A percentile compares a stretch with the other conserved stretches of the same genome.
Evolutionary conservation across 2,329 filamentous ascomycete genomes (phyloP).

Genomic region (Colletotrichum brevisporum): DNA sequence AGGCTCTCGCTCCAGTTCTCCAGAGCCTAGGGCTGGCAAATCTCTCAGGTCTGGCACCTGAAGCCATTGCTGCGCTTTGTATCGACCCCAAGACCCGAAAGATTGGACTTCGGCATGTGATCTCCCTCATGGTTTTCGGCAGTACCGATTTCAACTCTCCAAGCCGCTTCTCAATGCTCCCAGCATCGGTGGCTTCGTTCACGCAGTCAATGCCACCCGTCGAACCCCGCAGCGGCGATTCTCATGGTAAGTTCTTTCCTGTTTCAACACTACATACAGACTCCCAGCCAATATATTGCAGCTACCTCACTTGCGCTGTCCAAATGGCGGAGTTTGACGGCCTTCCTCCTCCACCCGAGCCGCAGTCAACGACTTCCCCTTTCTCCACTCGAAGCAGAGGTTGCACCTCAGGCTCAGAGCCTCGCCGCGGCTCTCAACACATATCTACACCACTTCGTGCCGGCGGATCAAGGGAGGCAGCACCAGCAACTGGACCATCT

Average conservation of each 20-base stretch:
- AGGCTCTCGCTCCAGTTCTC: conserved; percentile 45
- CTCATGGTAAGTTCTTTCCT: conserved; percentile 47
- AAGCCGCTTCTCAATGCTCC: conserved; percentile 53
- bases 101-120: conserved; percentile 54
- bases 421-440: conserved; percentile 51
- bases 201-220: conserved; percentile 47
- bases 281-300: conserved; percentile 31
- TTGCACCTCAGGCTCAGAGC: conserved; percentile 49
- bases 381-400: conserved; percentile 46
- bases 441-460: conserved; percentile 53
- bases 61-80: conserved; percentile 47
- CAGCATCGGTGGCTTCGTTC: conserved; percentile 50
- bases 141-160: conserved; percentile 50
- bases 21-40: conserved; percentile 46
- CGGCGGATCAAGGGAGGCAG: conserved; percentile 43
- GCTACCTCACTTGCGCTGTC: conserved; percentile 52
- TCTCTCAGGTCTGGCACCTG: conserved; percentile 29
- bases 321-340: conserved; percentile 59
- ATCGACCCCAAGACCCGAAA: conserved; percentile 50
- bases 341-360: conserved; percentile 57
- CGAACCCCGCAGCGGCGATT: conserved; percentile 44
- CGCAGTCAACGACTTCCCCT: conserved; percentile 55
- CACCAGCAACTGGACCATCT: conserved; percentile 55
- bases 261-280: background rate
- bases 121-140: conserved; percentile 52